Evolutionary conservation across 805 yeast species (phyloP).

Genomic region (Ogataea ramenticola): DNA sequence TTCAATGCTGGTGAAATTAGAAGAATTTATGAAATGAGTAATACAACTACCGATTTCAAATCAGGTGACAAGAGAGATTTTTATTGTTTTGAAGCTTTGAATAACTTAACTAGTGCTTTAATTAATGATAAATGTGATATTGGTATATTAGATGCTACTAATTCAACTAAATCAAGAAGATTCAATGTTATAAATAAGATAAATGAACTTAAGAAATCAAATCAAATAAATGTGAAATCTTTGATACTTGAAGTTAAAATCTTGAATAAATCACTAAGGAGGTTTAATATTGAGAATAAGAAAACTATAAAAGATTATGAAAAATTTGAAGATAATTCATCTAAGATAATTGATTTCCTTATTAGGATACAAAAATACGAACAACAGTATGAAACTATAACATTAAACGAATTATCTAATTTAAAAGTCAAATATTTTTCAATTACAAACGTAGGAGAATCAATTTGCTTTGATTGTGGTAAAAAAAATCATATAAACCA

Average conservation of each 20-base stretch:
- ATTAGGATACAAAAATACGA: constrained; percentile 47
- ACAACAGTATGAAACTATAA: constrained; percentile 30
- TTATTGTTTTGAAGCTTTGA: constrained; percentile 93
- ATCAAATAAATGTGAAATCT: constrained; percentile 34
- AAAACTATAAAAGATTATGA: constrained; percentile 56
- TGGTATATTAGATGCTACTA: constrained; percentile 82
- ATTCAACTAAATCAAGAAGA: constrained; percentile 55
- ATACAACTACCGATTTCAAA: constrained; percentile 22
- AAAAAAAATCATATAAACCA: constrained; percentile 3
- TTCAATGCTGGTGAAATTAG: constrained; percentile 50
- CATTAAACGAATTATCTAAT: constrained; percentile 24
- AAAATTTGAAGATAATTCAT: constrained; percentile 33
- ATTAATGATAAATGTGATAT: constrained; percentile 76
- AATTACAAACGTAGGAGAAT: constrained; percentile 28
- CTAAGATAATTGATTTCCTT: constrained; percentile 53
- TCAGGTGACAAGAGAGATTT: constrained; percentile 67
- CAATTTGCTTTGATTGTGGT: constrained; percentile 27
- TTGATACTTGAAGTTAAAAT: constrained; percentile 56
- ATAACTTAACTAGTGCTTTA: constrained; percentile 66
- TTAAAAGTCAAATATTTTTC: constrained; percentile 23
- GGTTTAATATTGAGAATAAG: constrained; percentile 59
- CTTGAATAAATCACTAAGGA: constrained; percentile 40
- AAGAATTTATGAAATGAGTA: constrained; percentile 28
- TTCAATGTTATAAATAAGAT: constrained; percentile 45
- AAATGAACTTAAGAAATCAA: constrained; percentile 42